Base-by-base conservation (phyloP, 75 land plant species). In the Chamaecyparis obtusa region DNA sequence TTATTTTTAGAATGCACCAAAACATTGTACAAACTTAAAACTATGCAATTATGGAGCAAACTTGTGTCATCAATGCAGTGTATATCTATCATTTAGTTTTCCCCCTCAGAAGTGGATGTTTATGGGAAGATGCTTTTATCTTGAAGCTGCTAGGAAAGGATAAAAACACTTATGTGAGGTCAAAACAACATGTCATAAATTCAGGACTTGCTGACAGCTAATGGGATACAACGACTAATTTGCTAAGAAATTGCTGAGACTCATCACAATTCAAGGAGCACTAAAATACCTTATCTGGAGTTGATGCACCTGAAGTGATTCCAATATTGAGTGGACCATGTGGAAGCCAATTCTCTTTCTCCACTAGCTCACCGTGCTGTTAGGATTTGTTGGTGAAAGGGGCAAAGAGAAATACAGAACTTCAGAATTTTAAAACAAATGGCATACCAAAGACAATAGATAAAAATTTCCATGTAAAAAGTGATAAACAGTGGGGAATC, bases 331-430 rank as follows among this genome's bases (percentile, higher is more conserved):
- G 67, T n/a, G 89, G 89, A 43, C 92, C 92, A 71, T 76, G 33
- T 57, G 92, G 92, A 48, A 91, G 78, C 92, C 92, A 91, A 33
- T 91, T 86, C 56, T 91, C 92, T 82, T 90, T 91, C 87, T 91
- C 92, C 32, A 89, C 89, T 37, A 83, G 88, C 87, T 91, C 92
- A 39, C 92, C 92, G 75, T 90, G 87, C 92, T 91, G 86, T 81
- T 41, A 37, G 82, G 36, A 37, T 41, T 79, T 21, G 82, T 79
- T 41, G 82, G 82, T 37, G 87, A 39, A 41, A 79, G 8, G 36
- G n/a, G 37, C 37, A 21, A 39, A 78, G 46, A 17, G 37, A 78
- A 16, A 35, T 21, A 27, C 1, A 24, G 71, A 67, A 27, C 24
- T 21, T 67, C 71, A 35, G 19, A 77, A 17, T 0, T 17, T 39